These are phyloP conservation scores for Daedalea quercina DNA, from an alignment of 768 basidiomycete genomes.

Conservation along the genomic window DNA sequence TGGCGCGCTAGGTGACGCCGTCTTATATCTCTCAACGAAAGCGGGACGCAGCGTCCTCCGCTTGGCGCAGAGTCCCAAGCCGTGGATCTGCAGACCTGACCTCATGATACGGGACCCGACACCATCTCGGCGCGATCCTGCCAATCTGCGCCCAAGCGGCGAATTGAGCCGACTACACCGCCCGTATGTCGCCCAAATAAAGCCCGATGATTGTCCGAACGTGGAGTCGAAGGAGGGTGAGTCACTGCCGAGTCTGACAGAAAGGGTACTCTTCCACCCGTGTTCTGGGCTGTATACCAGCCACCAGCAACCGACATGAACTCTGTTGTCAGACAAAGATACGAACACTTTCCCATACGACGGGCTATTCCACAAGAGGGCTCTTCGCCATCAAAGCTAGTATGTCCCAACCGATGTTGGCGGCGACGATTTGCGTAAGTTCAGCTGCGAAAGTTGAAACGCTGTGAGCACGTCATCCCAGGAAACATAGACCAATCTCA, in stretches of 20 bases:
- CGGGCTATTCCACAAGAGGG: slow-evolving; percentile 15
- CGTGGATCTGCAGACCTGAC: too few species aligned
- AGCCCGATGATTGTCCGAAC: background rate
- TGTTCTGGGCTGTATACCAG: too few species aligned
- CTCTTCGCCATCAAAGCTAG: slow-evolving; percentile 26
- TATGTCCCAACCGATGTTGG: slow-evolving; percentile 26
- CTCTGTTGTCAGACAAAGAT: too few species aligned
- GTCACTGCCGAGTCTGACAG: too few species aligned
- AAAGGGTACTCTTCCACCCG: too few species aligned
- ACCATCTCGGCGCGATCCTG: too few species aligned
- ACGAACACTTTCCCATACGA: too few species aligned
- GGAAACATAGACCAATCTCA: background rate
- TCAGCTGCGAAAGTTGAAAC: slow-evolving; percentile 17
- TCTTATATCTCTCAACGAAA: background rate
- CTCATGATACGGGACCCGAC: too few species aligned
- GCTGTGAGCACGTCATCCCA: background rate
- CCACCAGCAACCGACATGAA: too few species aligned
- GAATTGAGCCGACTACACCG: too few species aligned
- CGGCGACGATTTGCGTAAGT: slow-evolving; percentile 25
- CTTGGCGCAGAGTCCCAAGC: background rate
- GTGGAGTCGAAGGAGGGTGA: too few species aligned
- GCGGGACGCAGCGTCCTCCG: background rate
- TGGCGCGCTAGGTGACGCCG: background rate
- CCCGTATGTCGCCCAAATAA: background rate
- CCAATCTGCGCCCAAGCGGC: too few species aligned